Evolutionary conservation across 176 grass and related monocot species (phyloP), one percentile per base, ranked within the genome.

Genomic region (Tillandsia fasciculata): DNA sequence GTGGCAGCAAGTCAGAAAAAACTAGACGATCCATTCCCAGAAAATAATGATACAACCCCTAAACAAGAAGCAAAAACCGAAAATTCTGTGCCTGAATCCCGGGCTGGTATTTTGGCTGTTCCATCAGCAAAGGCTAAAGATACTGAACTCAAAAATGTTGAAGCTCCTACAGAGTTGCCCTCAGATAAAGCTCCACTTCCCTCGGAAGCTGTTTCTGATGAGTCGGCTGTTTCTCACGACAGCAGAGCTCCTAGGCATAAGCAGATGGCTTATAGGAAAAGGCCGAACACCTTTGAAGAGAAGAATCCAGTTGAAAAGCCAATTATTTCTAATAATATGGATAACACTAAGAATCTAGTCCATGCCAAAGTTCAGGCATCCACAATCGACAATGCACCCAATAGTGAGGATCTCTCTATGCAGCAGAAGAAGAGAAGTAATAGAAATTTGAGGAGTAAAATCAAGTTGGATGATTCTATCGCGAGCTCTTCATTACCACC

Each of bases 391-490:
- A 72, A 64, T 65, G 72, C 64, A 65, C 64, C 29, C 13, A 57
- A 50, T 59, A 50, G 80, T 63, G 89, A 80, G 70, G 88, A 89
- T 12, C 53, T 70, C 65, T 75, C 80, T 80, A n/a, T 69, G 10
- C 90, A 86, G 57, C 88, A 81, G 53, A 99, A 99, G 80, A 99
- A 75, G 85, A 78, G 87, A 77, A 50, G 20, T 64, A 71, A 56
- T 68, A 76, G 74, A 24, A 82, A 88, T 28, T 64, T 70, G 12
- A 99, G 74, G 86, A 86, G 74, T 81, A 99, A 85, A 84, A 99
- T 77, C 83, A 99, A 90, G 71, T 10, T 73, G 8, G 90, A 99
- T 42, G 84, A 90, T 48, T 66, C 51, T 80, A 20, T 64, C 28
- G 57, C 75, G 57, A 65, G 73, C 73, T 83, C 74, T 52, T 77